phyloP scores from a whole-genome alignment of 768 basidiomycete genomes.

The Suillus decipiens region DNA sequence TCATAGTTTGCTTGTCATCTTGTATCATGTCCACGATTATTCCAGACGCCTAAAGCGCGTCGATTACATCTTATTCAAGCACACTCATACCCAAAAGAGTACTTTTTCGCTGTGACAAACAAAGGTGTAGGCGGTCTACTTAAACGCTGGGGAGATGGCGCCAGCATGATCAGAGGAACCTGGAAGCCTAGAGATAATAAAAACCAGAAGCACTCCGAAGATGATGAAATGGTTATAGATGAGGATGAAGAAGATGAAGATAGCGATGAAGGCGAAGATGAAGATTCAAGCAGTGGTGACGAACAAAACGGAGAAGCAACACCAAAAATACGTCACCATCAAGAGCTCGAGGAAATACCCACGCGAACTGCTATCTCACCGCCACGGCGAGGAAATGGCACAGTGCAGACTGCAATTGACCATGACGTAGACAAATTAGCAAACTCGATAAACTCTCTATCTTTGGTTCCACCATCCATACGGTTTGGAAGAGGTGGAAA shows the following conservation, averaged over 20 bases:
- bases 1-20: constrained; percentile 80
- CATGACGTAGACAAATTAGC: constrained; percentile 49
- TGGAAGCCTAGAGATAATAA: constrained; percentile 58
- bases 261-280: constrained; percentile 26
- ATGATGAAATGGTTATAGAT: constrained; percentile 24
- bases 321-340: constrained; percentile 25
- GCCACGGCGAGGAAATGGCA: constrained; percentile 23
- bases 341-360: constrained; percentile 20
- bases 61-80: constrained; percentile 80
- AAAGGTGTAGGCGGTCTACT: constrained; percentile 84
- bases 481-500: constrained; percentile 75
- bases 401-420: constrained; percentile 21
- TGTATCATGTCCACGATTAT: constrained; percentile 55
- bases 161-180: constrained; percentile 69
- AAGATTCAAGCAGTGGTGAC: constrained; percentile 8
- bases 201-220: constrained; percentile 18
- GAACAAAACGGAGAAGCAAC: constrained; percentile 25
- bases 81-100: constrained; percentile 86
- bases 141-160: constrained; percentile 82
- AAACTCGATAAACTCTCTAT: constrained; percentile 45
- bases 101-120: constrained; percentile 90
- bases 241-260: constrained; percentile 26
- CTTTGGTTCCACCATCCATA: constrained; percentile 67
- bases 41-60: constrained; percentile 72
- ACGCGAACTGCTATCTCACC: constrained; percentile 21